Evolutionary conservation across 208 protist species (phyloP).

Genomic region (Leishmania tropica): DNA sequence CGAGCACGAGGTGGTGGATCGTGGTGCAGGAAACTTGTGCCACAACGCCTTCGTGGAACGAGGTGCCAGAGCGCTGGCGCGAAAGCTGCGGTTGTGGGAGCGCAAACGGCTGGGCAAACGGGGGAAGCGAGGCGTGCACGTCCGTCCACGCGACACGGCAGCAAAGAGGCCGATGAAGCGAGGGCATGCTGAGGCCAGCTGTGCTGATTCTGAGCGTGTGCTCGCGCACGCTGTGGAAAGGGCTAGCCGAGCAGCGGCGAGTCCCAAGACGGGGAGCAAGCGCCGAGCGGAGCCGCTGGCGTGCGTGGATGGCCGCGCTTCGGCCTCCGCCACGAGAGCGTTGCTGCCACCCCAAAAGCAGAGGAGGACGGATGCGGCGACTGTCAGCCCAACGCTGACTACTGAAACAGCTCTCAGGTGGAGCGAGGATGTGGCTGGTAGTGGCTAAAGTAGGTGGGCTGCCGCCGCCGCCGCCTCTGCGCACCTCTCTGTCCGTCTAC

Average conservation of each 20-base stretch:
- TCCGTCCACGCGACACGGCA: neutral
- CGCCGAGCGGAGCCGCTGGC: neutral
- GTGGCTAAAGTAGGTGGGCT: neutral
- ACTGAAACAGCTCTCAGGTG: constrained; percentile 15
- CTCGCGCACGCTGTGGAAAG: constrained; percentile 1
- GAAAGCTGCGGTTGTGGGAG: constrained; percentile 1
- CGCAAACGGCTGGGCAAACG: constrained; percentile 17
- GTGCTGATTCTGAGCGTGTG: neutral
- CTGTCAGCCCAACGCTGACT: neutral
- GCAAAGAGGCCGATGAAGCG: neutral
- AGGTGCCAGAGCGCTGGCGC: constrained; percentile 17
- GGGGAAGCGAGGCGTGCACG: neutral
- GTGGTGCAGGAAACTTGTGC: neutral
- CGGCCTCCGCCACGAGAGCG: neutral
- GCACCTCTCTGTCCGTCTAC: neutral
- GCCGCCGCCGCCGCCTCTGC: neutral
- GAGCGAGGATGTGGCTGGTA: constrained; percentile 22
- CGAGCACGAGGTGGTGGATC: neutral
- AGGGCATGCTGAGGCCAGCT: neutral
- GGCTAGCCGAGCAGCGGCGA: neutral
- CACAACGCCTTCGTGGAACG: constrained; percentile 27
- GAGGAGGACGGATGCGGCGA: neutral
- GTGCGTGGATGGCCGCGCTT: neutral
- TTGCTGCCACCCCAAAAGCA: neutral
- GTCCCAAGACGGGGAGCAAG: neutral